A percentile compares a stretch with the other conserved stretches of the same genome.
phyloP scores from a whole-genome alignment of 176 grass and related monocot genomes.

The Elaeis guineensis region DNA sequence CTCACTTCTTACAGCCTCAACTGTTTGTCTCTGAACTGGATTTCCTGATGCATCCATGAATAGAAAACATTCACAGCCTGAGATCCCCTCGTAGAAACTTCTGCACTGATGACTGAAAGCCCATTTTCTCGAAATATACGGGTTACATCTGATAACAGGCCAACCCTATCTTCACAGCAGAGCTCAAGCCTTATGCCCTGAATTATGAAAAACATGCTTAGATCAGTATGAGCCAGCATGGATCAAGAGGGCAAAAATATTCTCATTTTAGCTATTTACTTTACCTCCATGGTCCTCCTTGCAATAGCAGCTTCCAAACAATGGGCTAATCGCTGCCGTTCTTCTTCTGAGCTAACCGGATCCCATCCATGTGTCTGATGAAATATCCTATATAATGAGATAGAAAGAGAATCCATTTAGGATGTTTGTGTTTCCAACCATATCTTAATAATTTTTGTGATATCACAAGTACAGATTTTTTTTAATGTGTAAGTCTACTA shows the following conservation, averaged over 20 bases:
- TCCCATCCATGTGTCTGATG: conserved; percentile 54
- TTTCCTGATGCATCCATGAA: conserved; percentile 68
- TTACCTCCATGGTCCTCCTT: conserved; percentile 54
- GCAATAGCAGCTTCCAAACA: conserved; percentile 69
- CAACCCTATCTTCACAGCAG: conserved; percentile 19
- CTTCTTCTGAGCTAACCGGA: conserved; percentile 28
- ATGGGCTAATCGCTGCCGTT: conserved; percentile 35
- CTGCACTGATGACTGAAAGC: conserved; percentile 62
- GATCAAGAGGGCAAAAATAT: too few species aligned
- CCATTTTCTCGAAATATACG: conserved; percentile 84
- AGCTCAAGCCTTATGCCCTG: conserved; percentile 80
- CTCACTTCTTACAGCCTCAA: conserved; percentile 53
- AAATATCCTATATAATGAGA: conserved; percentile 53
- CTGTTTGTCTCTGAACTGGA: conserved; percentile 42
- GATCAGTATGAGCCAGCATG: too few species aligned
- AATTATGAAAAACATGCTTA: not conserved
- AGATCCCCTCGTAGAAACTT: conserved; percentile 45
- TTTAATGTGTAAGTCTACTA: too few species aligned
- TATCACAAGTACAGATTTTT: too few species aligned
- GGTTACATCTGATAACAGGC: conserved; percentile 77
- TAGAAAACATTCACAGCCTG: conserved; percentile 70
- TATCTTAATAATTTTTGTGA: too few species aligned
- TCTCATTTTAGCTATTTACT: not conserved
- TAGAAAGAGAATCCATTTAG: too few species aligned
- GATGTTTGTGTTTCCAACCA: too few species aligned